Percentiles rank a stretch among this genome's conserved stretches.
phyloP scores from a whole-genome alignment of 441 rosid species.

The Euphorbia corollata region DNA sequence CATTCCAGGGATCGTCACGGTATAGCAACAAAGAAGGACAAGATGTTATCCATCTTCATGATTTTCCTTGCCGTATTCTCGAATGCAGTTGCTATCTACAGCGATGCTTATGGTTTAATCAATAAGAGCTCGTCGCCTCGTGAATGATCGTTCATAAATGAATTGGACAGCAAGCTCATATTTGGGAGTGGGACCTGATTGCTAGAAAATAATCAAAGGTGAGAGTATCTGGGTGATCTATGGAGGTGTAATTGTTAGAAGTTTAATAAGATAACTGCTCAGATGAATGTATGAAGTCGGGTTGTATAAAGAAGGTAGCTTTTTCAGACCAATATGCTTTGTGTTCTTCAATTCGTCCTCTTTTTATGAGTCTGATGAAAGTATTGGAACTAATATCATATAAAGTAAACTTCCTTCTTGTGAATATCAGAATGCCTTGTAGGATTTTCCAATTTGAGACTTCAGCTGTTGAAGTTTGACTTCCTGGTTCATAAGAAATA shows the following conservation, averaged over 20 bases:
- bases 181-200: not conserved
- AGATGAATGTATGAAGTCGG: conserved; percentile 14
- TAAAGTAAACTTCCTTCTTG: no score
- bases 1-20: conserved; percentile 59
- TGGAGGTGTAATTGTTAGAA: not conserved
- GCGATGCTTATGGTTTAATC: conserved; percentile 59
- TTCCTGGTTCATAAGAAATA: no score
- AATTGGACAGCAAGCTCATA: not conserved
- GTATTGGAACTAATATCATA: no score
- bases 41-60: conserved; percentile 52
- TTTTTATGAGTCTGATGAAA: no score
- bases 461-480: no score
- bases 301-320: not conserved
- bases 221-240: no score
- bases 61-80: conserved; percentile 69
- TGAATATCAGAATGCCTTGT: no score
- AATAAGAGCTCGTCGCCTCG: conserved; percentile 41
- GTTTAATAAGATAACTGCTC: conserved; percentile 13
- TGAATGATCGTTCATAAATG: conserved; percentile 23
- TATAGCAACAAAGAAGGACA: conserved; percentile 60
- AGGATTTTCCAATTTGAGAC: no score
- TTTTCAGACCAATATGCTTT: not conserved
- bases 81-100: conserved; percentile 62
- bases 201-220: conserved; percentile 15
- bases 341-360: no score